Conservation (phyloP, 305 asterid genomes). For the Fraxinus paxiana region DNA sequence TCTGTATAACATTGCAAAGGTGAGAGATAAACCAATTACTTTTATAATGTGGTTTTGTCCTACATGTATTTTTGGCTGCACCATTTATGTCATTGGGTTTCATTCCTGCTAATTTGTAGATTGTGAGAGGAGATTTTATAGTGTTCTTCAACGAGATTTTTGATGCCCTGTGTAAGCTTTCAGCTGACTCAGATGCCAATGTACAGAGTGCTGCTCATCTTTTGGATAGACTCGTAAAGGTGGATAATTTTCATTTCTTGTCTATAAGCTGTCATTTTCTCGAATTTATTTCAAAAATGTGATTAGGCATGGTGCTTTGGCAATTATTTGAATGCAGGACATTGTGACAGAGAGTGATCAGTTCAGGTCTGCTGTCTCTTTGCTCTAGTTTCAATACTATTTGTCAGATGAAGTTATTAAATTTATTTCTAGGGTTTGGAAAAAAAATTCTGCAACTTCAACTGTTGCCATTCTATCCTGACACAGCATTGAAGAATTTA, state of each 20-base stretch:
- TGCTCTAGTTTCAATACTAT: constrained; percentile 11
- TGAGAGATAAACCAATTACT: constrained; percentile 26
- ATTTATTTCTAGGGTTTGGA: constrained; percentile 21
- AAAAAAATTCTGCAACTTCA: constrained; percentile 18
- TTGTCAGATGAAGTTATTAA: constrained; percentile 14
- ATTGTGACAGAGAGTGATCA: constrained; percentile 99
- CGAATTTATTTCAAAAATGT: neutral
- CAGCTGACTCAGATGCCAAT: constrained; percentile 96
- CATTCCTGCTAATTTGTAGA: constrained; percentile 51
- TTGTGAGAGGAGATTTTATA: constrained; percentile 96
- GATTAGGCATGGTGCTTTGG: constrained; percentile 11
- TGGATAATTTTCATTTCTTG: constrained; percentile 18
- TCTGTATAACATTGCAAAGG: constrained; percentile 97
- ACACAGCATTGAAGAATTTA: constrained; percentile 95
- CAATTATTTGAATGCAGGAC: constrained; percentile 60
- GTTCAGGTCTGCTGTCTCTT: constrained; percentile 63
- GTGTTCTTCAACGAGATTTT: constrained; percentile 94
- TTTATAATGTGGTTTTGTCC: constrained; percentile 6
- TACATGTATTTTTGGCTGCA: neutral
- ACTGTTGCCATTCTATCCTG: constrained; percentile 28
- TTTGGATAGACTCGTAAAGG: constrained; percentile 97
- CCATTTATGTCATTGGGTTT: constrained; percentile 22
- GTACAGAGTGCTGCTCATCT: constrained; percentile 99
- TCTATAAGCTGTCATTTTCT: neutral
- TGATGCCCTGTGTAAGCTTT: constrained; percentile 94